Conservation (phyloP, 176 grass and related monocot genomes). For the Tuctoria greenei region DNA sequence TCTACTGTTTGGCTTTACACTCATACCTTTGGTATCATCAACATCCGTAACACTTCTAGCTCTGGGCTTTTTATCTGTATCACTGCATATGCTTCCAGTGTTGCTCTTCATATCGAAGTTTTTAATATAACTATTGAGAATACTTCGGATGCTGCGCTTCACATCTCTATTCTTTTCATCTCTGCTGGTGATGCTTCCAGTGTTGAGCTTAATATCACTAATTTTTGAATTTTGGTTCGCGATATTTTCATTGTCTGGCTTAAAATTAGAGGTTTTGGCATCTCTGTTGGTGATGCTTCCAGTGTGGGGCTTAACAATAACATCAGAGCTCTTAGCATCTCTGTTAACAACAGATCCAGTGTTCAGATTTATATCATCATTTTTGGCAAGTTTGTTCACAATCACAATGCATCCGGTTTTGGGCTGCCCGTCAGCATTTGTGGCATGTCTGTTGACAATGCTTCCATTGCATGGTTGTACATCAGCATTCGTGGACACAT, state of each 20-base stretch:
- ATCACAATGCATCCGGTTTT: constrained; percentile 10
- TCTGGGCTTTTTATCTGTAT: constrained; percentile 41
- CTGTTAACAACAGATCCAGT: constrained; percentile 9
- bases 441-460: constrained; percentile 17
- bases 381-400: constrained; percentile 23
- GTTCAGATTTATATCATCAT: constrained; percentile 30
- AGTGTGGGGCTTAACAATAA: constrained; percentile 6
- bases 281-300: constrained; percentile 2
- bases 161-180: too few species aligned
- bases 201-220: constrained; percentile 24
- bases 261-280: background rate
- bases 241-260: constrained; percentile 22
- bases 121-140: constrained; percentile 55
- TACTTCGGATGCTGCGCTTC: constrained; percentile 41
- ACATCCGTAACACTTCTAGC: constrained; percentile 27
- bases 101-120: constrained; percentile 51
- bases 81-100: constrained; percentile 22
- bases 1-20: constrained; percentile 10
- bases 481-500: constrained; percentile 5
- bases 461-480: constrained; percentile 11
- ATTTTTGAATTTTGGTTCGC: constrained; percentile 28
- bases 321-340: constrained; percentile 16
- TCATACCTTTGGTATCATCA: constrained; percentile 28
- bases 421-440: background rate
- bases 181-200: constrained; percentile 22